Percentiles rank a stretch among this genome's conserved stretches.
Evolutionary conservation across 1,284 basidiomycete genomes (phyloP).

Genomic region (Tremellales sp.): DNA sequence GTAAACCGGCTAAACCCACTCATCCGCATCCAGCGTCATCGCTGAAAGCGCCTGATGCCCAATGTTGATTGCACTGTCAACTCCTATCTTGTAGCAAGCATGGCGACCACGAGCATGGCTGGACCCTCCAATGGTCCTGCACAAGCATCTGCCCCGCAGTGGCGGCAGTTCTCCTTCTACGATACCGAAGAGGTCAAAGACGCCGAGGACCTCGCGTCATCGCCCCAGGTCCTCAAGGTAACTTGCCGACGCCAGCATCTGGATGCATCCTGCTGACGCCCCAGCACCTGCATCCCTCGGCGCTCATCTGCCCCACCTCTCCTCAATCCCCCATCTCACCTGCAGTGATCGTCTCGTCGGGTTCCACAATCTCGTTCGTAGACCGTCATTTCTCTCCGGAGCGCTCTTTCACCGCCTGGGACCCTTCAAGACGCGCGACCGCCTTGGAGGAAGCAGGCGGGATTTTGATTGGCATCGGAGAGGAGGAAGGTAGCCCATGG

Average conservation of each 20-base stretch:
- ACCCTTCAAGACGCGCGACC: constrained; percentile 50
- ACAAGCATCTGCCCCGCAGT: constrained; percentile 44
- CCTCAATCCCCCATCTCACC: constrained; percentile 32
- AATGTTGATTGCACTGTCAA: no score
- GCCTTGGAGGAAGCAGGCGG: constrained; percentile 66
- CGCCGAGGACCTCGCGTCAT: constrained; percentile 65
- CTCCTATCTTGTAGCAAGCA: no score
- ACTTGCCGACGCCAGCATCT: constrained; percentile 4
- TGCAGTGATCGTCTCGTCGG: constrained; percentile 36
- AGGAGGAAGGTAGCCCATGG: constrained; percentile 68
- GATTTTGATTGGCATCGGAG: constrained; percentile 76
- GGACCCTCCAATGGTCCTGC: constrained; percentile 16
- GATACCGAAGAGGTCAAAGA: constrained; percentile 65
- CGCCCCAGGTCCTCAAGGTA: constrained; percentile 74
- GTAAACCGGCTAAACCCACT: neutral
- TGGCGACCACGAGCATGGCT: constrained; percentile 7
- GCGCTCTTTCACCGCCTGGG: constrained; percentile 73
- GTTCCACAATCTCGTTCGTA: constrained; percentile 48
- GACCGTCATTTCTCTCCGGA: constrained; percentile 68
- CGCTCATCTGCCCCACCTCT: constrained; percentile 35
- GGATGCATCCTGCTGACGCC: neutral
- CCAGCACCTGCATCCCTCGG: constrained; percentile 28
- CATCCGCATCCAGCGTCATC: neutral
- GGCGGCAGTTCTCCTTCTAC: constrained; percentile 67
- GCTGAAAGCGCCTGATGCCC: no score